phyloP scores from a whole-genome alignment of 2,329 filamentous ascomycete genomes.

The Metarhizium robertsii region DNA sequence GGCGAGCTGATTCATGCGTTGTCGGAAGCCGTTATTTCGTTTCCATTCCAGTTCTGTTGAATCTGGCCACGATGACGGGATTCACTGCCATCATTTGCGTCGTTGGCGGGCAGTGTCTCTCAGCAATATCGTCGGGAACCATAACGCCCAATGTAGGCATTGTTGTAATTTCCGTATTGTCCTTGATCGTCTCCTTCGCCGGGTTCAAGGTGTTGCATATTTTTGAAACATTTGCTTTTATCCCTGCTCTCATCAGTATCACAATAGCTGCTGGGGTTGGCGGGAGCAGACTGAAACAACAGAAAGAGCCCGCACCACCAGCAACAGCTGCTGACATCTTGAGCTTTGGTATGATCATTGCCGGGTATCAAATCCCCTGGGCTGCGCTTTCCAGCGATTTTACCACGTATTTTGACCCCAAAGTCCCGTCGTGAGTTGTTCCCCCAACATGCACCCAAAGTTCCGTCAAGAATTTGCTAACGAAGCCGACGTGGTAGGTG shows the following conservation, averaged over 20 bases:
- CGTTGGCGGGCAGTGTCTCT: slow-evolving; percentile 49
- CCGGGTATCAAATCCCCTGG: slow-evolving; percentile 56
- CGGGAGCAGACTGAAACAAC: slow-evolving; percentile 37
- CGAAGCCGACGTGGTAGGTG: slow-evolving; percentile 14
- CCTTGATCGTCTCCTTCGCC: slow-evolving; percentile 52
- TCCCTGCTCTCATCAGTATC: slow-evolving; percentile 45
- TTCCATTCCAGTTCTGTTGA: slow-evolving; percentile 50
- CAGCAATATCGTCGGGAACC: slow-evolving; percentile 38
- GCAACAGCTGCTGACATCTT: slow-evolving; percentile 38
- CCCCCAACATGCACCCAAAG: neutral
- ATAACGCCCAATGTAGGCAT: slow-evolving; percentile 49
- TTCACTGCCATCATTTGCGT: slow-evolving; percentile 55
- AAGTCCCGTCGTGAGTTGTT: slow-evolving; percentile 36
- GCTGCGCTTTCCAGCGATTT: slow-evolving; percentile 50
- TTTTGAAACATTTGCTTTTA: slow-evolving; percentile 49
- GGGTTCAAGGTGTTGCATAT: slow-evolving; percentile 48
- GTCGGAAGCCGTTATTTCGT: slow-evolving; percentile 40
- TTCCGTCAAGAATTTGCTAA: slow-evolving; percentile 1
- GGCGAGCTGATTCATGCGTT: slow-evolving; percentile 3
- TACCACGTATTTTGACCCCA: slow-evolving; percentile 50
- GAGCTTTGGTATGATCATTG: slow-evolving; percentile 51
- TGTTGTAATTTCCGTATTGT: slow-evolving; percentile 47
- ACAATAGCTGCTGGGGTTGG: slow-evolving; percentile 46
- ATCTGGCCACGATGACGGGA: slow-evolving; percentile 53
- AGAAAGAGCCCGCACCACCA: slow-evolving; percentile 29